Base-by-base conservation (phyloP, 148 eudicot species). In the Fallopia convolvulus region DNA sequence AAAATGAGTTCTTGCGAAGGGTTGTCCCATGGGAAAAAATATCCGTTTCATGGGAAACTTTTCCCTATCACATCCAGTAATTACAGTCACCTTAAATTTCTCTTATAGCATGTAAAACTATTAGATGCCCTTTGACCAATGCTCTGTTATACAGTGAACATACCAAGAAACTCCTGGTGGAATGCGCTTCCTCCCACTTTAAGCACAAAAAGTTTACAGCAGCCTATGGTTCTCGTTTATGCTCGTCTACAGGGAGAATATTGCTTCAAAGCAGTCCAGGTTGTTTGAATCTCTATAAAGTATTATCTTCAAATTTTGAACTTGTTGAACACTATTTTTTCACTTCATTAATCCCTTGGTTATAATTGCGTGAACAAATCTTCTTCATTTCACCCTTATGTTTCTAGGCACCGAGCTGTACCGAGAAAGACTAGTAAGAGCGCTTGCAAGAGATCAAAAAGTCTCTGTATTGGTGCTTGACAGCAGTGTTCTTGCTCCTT, bases 201-300 rank as follows among this genome's bases (percentile, higher is more conserved):
- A 95, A 87, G 78, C 85, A 89, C 76, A 83, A 88, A 85, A 86
- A 85, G 80, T 81, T 84, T 47, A 83, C 97, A 68, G 74, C 88
- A 8, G 80, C 84, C 49, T 95, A 89, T 87, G 99, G 97, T 76
- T 75, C 90, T 75, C 83, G 92, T 61, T 86, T 95, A 83, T 78
- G 80, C 36, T 95, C 99, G 72, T 89, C 99, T 77, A 90, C 94
- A 72, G 94, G 90, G 80, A 95, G 91, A 80, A 95, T 95, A 81
- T 76, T 95, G 79, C 97, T 95, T 72, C 99, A 91, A 87, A 95
- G 99, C 80, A 81, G 86, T 78, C 97, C 99, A 84, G 99, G 99
- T 94, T 77, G 76, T 47, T 68, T 36, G 42, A 68, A 33, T 68
- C 72, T 68, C 72, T 36, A 14, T 36, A 77, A 60, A 50, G 20